These are phyloP conservation scores for Sclerotinia minor DNA, from an alignment of 2,329 filamentous ascomycete genomes.

Conservation along the genomic window DNA sequence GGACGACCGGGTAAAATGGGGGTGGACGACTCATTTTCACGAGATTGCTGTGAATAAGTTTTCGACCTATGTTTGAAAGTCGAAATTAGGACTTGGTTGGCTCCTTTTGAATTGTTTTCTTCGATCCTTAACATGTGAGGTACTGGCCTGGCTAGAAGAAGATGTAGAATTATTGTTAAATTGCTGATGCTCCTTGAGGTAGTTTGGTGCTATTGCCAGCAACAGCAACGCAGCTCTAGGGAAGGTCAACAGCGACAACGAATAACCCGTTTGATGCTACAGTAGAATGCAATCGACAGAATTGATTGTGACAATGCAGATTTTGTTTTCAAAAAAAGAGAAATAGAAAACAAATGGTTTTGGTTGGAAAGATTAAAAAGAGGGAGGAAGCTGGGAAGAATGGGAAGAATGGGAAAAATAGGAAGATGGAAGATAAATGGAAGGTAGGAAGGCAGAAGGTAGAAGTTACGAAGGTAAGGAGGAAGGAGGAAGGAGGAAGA, in stretches of 20 bases:
- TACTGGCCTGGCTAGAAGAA: not conserved
- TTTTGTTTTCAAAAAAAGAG: not conserved
- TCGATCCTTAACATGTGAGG: not conserved
- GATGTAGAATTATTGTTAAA: not conserved
- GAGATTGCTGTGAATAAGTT: not conserved
- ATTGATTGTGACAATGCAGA: not conserved
- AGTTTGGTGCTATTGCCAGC: not conserved
- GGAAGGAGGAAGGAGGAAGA: not conserved
- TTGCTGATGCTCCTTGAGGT: not conserved
- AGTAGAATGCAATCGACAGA: constrained; percentile 15
- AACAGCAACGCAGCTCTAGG: constrained; percentile 6
- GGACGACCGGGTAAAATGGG: not conserved
- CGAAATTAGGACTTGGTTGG: not conserved
- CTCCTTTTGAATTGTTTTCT: not conserved
- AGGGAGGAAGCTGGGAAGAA: not conserved
- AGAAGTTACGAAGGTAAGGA: too few relatives aligned
- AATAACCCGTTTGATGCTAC: constrained; percentile 7
- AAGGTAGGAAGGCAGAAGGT: not conserved
- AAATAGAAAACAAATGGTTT: not conserved
- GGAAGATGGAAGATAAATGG: not conserved
- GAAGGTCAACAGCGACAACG: constrained; percentile 11
- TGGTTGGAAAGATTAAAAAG: not conserved
- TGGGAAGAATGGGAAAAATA: not conserved
- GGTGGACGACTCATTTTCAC: not conserved
- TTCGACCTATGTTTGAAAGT: not conserved